Percentiles rank a stretch among this genome's conserved stretches.
Evolutionary conservation across 106 monocot genomes (phyloP).

Genomic region (Acanthochlamys bracteata): DNA sequence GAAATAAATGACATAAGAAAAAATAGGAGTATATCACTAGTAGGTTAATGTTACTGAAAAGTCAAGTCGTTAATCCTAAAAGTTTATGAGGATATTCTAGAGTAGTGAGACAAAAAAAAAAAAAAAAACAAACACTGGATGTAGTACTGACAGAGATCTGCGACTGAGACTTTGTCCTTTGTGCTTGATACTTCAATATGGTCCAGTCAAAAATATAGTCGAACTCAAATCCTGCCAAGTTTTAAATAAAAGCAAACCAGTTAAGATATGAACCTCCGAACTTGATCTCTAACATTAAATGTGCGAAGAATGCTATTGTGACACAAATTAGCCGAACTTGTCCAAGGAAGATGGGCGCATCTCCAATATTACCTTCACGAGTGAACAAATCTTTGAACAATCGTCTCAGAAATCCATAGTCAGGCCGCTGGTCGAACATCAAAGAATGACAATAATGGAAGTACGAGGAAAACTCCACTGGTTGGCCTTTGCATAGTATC

Average conservation of each 20-base stretch:
- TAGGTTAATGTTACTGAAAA: too few relatives aligned
- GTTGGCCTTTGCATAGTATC: slow-evolving; percentile 86
- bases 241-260: background rate
- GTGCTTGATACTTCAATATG: slow-evolving; percentile 53
- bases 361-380: slow-evolving; percentile 58
- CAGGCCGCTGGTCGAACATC: slow-evolving; percentile 87
- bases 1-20: too few relatives aligned
- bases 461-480: slow-evolving; percentile 94
- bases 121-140: too few relatives aligned
- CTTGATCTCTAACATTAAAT: background rate
- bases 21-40: too few relatives aligned
- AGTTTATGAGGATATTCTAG: too few relatives aligned
- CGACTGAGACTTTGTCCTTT: slow-evolving; percentile 38
- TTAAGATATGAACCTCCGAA: background rate
- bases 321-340: too few relatives aligned
- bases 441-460: slow-evolving; percentile 96
- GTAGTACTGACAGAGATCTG: slow-evolving; percentile 46
- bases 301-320: background rate
- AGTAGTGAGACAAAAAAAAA: too few relatives aligned
- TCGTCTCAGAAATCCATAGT: slow-evolving; percentile 90
- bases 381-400: slow-evolving; percentile 70
- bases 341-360: too few relatives aligned
- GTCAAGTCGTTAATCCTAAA: too few relatives aligned
- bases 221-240: slow-evolving; percentile 45
- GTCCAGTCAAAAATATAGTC: slow-evolving; percentile 79